phyloP scores from a whole-genome alignment of 345 rosid genomes.

The Populus pruinosa region DNA sequence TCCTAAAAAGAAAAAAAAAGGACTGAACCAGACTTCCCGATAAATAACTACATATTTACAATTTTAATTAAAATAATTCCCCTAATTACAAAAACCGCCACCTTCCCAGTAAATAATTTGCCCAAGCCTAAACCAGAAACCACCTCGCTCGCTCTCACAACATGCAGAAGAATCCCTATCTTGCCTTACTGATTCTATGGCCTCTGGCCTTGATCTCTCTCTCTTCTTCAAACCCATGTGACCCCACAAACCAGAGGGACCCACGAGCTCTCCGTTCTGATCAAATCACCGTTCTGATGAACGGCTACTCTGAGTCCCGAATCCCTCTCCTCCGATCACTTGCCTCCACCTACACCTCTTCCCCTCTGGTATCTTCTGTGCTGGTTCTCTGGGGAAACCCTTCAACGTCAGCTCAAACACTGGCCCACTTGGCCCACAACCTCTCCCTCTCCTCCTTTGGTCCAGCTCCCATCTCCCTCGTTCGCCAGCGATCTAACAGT shows the following conservation, averaged over 20 bases:
- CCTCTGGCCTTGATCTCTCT: constrained; percentile 16
- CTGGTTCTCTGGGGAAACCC: constrained; percentile 72
- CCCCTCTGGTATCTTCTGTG: constrained; percentile 50
- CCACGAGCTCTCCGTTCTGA: constrained; percentile 45
- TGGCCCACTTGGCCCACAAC: constrained; percentile 41
- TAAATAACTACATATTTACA: too few relatives aligned
- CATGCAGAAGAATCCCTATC: too few relatives aligned
- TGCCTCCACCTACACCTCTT: constrained; percentile 47
- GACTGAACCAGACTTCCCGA: too few relatives aligned
- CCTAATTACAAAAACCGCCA: too few relatives aligned
- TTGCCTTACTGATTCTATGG: background rate
- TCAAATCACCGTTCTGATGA: constrained; percentile 70
- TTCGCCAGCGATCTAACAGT: constrained; percentile 56
- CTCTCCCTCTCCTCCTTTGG: constrained; percentile 46
- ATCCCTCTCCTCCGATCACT: constrained; percentile 59
- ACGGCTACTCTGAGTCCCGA: constrained; percentile 65
- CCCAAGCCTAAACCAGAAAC: too few relatives aligned
- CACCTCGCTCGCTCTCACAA: too few relatives aligned
- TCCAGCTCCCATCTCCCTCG: constrained; percentile 46
- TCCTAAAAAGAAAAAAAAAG: too few relatives aligned
- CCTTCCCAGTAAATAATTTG: too few relatives aligned
- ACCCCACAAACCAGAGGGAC: constrained; percentile 26
- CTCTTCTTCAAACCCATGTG: constrained; percentile 38
- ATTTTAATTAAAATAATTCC: too few relatives aligned
- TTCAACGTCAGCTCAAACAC: constrained; percentile 36